Conservation (phyloP, 1,284 basidiomycete species). For the Cerrena zonata region DNA sequence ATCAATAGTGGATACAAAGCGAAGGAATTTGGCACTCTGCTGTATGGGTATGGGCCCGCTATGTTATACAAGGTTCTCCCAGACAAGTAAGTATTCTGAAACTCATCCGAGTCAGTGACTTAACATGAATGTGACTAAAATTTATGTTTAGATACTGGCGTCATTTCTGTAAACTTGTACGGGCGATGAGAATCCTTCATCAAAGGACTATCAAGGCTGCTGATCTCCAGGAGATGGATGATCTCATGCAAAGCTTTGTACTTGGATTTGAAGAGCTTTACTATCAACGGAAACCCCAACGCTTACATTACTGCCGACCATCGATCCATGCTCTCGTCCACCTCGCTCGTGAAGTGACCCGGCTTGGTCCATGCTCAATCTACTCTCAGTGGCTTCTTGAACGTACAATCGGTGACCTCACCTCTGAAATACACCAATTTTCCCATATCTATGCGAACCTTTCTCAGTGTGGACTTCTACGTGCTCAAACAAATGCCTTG, state of each 20-base stretch:
- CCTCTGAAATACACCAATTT: slow-evolving; percentile 17
- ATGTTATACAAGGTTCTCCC: slow-evolving; percentile 29
- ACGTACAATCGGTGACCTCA: slow-evolving; percentile 21
- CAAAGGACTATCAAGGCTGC: slow-evolving; percentile 7
- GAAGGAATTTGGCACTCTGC: slow-evolving; percentile 30
- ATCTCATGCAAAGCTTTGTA: slow-evolving; percentile 9
- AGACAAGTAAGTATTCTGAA: slow-evolving; percentile 14
- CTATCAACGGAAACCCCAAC: slow-evolving; percentile 12
- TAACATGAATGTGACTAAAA: slow-evolving; percentile 14
- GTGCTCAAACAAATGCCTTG: slow-evolving; percentile 29
- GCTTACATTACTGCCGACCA: slow-evolving; percentile 21
- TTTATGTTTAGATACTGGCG: slow-evolving; percentile 17
- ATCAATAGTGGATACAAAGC: slow-evolving; percentile 24
- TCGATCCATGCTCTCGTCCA: slow-evolving; percentile 19
- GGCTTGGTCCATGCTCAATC: slow-evolving; percentile 12
- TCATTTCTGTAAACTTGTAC: slow-evolving; percentile 21
- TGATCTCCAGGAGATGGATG: slow-evolving; percentile 5
- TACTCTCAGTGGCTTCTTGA: slow-evolving; percentile 22
- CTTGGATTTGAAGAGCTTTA: slow-evolving; percentile 19
- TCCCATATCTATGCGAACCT: slow-evolving; percentile 21
- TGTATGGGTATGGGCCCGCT: slow-evolving; percentile 35
- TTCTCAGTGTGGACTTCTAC: slow-evolving; percentile 15
- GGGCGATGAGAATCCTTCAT: slow-evolving; percentile 11
- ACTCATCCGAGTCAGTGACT: slow-evolving; percentile 8
- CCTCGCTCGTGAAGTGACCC: slow-evolving; percentile 9